Percentiles rank a stretch among this genome's conserved stretches.
Evolutionary conservation across 148 eudicot species (phyloP).

Genomic region (Rhododendron mucronatum): DNA sequence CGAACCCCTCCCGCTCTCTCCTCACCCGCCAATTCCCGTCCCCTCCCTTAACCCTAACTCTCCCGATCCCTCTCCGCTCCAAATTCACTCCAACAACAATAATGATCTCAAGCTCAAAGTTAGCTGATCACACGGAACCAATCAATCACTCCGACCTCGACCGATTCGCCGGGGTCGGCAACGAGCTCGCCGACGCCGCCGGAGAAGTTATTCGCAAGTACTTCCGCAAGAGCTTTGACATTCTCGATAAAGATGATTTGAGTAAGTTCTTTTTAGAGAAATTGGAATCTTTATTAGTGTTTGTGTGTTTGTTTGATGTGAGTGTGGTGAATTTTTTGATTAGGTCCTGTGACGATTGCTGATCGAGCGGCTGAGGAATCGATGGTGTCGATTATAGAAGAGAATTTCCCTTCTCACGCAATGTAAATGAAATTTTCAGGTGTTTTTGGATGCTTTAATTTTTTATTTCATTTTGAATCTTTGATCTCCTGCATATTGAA

Average conservation of each 20-base stretch:
- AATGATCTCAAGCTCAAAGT: constrained; percentile 7
- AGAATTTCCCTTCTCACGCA: constrained; percentile 72
- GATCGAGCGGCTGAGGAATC: constrained; percentile 87
- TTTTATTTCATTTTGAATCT: not conserved
- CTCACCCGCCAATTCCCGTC: not conserved
- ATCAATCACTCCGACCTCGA: constrained; percentile 35
- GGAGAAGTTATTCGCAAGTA: constrained; percentile 75
- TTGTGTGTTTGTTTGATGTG: not conserved
- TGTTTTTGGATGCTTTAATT: not conserved
- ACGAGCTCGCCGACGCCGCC: constrained; percentile 73
- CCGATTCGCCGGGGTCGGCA: constrained; percentile 44
- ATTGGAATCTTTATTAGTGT: not conserved
- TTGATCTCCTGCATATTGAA: not conserved
- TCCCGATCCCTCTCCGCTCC: constrained; percentile 1
- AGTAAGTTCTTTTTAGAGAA: constrained; percentile 39
- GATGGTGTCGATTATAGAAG: constrained; percentile 60
- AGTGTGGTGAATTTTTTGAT: constrained; percentile 10
- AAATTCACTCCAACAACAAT: constrained; percentile 6
- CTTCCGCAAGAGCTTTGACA: constrained; percentile 71
- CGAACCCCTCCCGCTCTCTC: not conserved
- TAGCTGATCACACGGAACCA: constrained; percentile 14
- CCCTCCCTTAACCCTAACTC: constrained; percentile 18
- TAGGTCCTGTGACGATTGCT: constrained; percentile 98
- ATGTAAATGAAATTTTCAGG: constrained; percentile 45
- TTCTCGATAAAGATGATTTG: constrained; percentile 64